Evolutionary conservation across 2,329 filamentous ascomycete genomes (phyloP), one percentile per base, ranked within the genome.

Genomic region (Curvularia eragrostidis): DNA sequence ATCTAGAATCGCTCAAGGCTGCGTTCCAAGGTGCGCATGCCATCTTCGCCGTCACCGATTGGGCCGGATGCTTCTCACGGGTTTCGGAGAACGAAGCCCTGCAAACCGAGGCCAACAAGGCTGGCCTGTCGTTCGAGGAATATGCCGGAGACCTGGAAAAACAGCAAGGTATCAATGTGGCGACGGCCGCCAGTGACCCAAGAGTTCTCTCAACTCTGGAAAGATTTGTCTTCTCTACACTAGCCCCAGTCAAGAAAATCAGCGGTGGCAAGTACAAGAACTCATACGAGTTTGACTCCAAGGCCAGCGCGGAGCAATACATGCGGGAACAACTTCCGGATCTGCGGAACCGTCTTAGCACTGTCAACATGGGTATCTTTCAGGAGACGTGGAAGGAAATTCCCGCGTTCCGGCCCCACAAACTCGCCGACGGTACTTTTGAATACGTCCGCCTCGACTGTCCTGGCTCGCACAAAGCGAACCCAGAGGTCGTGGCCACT

Each of bases 201-300:
- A 74, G 66, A 1, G 44, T 54, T 1, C 52, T 54, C 6, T 41
- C 34, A n/a, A 55, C 75, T 1, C 71, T 83, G 1, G 64, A 80
- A 44, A 77, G 78, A 47, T 82, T 77, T 58, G 66, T 82, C 47
- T 78, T 79, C 74, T 77, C 73, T 15, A 81, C 79, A 0, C 64
- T 82, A 13, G 77, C 76, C 1, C 70, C 75, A 15, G 61, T 68
- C 5, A 59, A 53, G 23, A 58, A 58, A 13, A 65, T 76, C 18
- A 74, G 70, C 5, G 56, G 64, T 0, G 78, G 79, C 3, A 74
- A 74, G 49, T 61, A 47, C 26, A 66, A 24, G 65, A 79, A 69
- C 24, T 61, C 68, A 0, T 74, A 77, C 2, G 78, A 82, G 56
- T 80, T 79, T 48, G 78, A 77, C 8, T 68, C 63, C 49, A 82